These are phyloP conservation scores for Puccinia coronata DNA, from an alignment of 1,284 basidiomycete species.

Conservation along the genomic window DNA sequence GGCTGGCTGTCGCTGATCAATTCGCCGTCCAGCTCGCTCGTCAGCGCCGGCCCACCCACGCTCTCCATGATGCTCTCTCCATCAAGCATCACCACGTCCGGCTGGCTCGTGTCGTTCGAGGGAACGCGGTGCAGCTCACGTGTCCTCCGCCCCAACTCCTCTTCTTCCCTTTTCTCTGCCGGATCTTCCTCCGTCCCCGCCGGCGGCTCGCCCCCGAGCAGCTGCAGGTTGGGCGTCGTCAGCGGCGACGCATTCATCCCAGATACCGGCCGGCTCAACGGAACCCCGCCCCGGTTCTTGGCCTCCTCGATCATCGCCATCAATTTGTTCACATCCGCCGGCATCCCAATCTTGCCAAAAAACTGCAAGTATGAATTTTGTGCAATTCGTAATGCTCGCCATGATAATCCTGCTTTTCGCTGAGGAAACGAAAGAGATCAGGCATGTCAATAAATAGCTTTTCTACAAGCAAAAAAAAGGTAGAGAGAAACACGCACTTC, in stretches of 20 bases:
- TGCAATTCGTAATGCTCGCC: conserved; percentile 45
- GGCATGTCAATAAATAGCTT: background rate
- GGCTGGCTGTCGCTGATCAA: background rate
- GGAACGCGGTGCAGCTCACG: background rate
- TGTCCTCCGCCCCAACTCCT: background rate
- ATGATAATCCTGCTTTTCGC: conserved; percentile 38
- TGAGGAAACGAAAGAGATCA: conserved; percentile 1
- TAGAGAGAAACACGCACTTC: background rate
- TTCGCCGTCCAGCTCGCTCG: conserved; percentile 28
- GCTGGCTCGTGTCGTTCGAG: conserved; percentile 28
- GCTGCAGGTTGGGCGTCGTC: conserved; percentile 3
- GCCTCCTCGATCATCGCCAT: conserved; percentile 42
- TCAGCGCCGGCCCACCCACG: background rate
- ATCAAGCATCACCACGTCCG: conserved; percentile 46
- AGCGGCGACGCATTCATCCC: conserved; percentile 8
- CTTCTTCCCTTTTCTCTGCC: background rate
- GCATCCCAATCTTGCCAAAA: conserved; percentile 47
- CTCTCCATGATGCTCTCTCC: conserved; percentile 42
- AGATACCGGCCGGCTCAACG: background rate
- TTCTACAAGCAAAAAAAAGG: background rate
- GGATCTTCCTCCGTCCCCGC: background rate
- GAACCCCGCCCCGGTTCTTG: conserved; percentile 11
- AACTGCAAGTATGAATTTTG: conserved; percentile 38
- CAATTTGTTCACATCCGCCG: conserved; percentile 35
- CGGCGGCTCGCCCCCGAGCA: background rate